phyloP scores from a whole-genome alignment of 2,329 filamentous ascomycete genomes.

The Fusarium sp. region DNA sequence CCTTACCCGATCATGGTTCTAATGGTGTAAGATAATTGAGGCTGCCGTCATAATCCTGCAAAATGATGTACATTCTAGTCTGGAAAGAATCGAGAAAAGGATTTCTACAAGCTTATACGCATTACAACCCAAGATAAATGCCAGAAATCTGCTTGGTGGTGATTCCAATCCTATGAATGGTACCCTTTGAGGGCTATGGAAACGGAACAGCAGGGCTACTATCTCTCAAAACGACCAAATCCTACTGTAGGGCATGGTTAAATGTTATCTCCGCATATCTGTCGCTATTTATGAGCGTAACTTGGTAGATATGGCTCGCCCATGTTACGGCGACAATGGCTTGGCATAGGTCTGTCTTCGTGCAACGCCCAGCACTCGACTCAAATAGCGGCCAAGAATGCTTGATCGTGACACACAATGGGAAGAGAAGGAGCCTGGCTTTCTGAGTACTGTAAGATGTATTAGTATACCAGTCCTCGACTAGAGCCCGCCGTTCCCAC shows the following conservation, averaged over 20 bases:
- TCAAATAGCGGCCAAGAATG: neutral
- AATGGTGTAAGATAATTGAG: neutral
- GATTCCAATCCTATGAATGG: neutral
- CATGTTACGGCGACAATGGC: neutral
- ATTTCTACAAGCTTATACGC: neutral
- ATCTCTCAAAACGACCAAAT: neutral
- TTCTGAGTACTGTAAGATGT: neutral
- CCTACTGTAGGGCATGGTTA: neutral
- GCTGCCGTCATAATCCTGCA: neutral
- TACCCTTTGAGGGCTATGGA: neutral
- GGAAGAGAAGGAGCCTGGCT: neutral
- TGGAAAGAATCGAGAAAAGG: neutral
- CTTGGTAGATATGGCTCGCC: neutral
- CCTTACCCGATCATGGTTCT: neutral
- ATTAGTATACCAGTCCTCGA: rapidly evolving
- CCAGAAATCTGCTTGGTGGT: neutral
- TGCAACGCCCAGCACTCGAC: neutral
- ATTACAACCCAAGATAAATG: neutral
- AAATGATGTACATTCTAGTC: neutral
- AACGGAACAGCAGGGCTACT: neutral
- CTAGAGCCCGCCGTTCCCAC: neutral
- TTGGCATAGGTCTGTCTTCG: neutral
- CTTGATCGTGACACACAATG: neutral
- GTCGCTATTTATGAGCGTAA: neutral
- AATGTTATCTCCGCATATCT: rapidly evolving